These are phyloP conservation scores for Candida peoriensis DNA, from an alignment of 805 yeast genomes.

Conservation along the genomic window DNA sequence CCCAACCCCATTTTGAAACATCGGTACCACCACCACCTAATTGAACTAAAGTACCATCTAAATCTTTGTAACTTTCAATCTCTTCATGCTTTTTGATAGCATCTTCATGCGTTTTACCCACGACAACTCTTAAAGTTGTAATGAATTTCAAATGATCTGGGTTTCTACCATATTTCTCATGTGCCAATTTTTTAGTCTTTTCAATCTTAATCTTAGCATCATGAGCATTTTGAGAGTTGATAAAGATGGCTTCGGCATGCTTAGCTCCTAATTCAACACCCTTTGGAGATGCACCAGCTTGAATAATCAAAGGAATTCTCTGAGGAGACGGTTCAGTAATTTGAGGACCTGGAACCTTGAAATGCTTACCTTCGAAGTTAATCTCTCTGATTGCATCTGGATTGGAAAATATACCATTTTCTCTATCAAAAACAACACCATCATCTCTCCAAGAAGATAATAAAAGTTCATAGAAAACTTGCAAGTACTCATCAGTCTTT, in stretches of 20 bases:
- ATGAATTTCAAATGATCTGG: conserved; percentile 36
- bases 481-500: conserved; percentile 38
- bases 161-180: conserved; percentile 32
- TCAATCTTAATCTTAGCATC: conserved; percentile 27
- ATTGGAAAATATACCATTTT: conserved; percentile 31
- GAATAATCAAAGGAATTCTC: conserved; percentile 39
- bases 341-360: conserved; percentile 34
- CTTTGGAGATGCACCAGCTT: conserved; percentile 41
- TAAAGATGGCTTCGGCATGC: conserved; percentile 38
- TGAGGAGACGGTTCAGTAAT: conserved; percentile 40
- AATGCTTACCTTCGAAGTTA: conserved; percentile 36
- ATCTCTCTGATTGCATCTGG: conserved; percentile 37
- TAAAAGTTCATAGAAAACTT: conserved; percentile 36
- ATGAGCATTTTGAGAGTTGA: conserved; percentile 31
- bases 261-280: conserved; percentile 42
- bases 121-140: conserved; percentile 32
- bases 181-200: conserved; percentile 31
- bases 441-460: conserved; percentile 43
- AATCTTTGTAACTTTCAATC: conserved; percentile 29
- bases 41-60: conserved; percentile 39
- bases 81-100: conserved; percentile 34
- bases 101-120: conserved; percentile 38
- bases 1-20: conserved; percentile 39
- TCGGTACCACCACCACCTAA: conserved; percentile 43
- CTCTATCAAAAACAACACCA: conserved; percentile 25